Evolutionary conservation across 1,284 basidiomycete species (phyloP).

Genomic region (Austroboletus novae-zelandiae): DNA sequence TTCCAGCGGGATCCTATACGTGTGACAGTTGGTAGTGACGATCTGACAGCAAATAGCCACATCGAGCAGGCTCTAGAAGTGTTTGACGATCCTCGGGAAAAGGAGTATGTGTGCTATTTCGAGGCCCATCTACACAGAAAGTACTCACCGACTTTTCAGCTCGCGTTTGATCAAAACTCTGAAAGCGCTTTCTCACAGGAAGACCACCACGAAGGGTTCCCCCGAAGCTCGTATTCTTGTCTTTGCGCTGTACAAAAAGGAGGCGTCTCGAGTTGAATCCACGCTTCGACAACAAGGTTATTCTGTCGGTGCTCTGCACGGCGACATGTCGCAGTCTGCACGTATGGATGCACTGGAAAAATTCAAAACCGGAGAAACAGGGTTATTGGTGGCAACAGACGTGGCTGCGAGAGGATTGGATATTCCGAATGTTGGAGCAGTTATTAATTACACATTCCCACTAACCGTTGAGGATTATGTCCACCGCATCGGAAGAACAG

Average conservation of each 20-base stretch:
- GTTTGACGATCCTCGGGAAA: conserved; percentile 82
- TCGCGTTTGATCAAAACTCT: conserved; percentile 68
- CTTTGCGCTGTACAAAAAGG: conserved; percentile 98
- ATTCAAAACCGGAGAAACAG: conserved; percentile 85
- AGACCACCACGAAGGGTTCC: conserved; percentile 47
- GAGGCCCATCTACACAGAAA: not conserved
- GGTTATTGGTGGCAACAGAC: conserved; percentile 93
- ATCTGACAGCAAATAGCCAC: conserved; percentile 90
- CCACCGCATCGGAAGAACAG: conserved; percentile 95
- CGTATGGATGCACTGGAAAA: conserved; percentile 85
- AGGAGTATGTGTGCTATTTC: conserved; percentile 63
- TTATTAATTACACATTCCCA: conserved; percentile 97
- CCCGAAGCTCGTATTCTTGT: conserved; percentile 79
- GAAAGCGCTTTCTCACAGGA: conserved; percentile 60
- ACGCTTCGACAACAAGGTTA: conserved; percentile 81
- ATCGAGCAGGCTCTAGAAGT: conserved; percentile 89
- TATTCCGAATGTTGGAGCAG: conserved; percentile 92
- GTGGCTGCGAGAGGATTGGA: conserved; percentile 96
- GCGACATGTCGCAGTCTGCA: conserved; percentile 87
- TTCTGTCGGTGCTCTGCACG: conserved; percentile 87
- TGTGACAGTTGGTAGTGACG: conserved; percentile 94
- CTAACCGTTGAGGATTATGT: conserved; percentile 96
- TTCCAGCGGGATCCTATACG: conserved; percentile 87
- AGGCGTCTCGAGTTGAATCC: conserved; percentile 86
- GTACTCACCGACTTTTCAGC: conserved; percentile 39